Base-by-base conservation (phyloP, 345 rosid genomes). In the Citrus australasica region DNA sequence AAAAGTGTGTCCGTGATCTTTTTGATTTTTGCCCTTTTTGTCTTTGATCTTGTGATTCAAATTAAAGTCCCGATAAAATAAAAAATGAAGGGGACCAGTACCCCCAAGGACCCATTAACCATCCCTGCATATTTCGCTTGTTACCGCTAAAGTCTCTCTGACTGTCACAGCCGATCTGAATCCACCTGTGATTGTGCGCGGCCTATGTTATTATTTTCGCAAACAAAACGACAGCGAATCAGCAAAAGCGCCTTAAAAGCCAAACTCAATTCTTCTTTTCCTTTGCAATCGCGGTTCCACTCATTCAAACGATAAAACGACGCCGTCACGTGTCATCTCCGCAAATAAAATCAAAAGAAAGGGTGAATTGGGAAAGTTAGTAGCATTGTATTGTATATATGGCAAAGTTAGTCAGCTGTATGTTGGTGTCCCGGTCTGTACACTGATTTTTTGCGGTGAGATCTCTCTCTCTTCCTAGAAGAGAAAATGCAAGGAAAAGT, bases 171-270 rank as follows among this genome's bases (percentile, higher is more conserved):
- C 22, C 7, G 22, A 17, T 19, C 58, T 53, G 35, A 70, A 37
- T 1, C 60, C 56, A 67, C 75, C 75, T 62, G 71, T 65, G 62
- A 70, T 71, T 80, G 61, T 71, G 76, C 76, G 73, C 76, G 72
- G 68, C 69, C 73, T 76, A 16, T 17, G 22, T 46, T 46, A 13
- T 46, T 46, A 3, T 33, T 32, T 65, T 28, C 32, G 17, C 35
- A 21, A 5, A 19, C 5, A 21, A 74, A 67, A 74, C 46, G 78
- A 74, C 77, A 59, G 27, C 40, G 25, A 19, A 32, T 32, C 68
- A 30, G 40, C 51, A 33, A 55, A 55, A 33, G 22, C 64, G 9
- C 25, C 9, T 4, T 2, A 58, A 67, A 67, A 69, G 28, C 48
- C 8, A 1, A 46, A 46, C 51, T 46, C 9, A 25, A 25, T 51